A percentile compares a stretch with the other conserved stretches of the same genome.
phyloP scores from a whole-genome alignment of 345 rosid genomes.

The Rhizophora mangle region DNA sequence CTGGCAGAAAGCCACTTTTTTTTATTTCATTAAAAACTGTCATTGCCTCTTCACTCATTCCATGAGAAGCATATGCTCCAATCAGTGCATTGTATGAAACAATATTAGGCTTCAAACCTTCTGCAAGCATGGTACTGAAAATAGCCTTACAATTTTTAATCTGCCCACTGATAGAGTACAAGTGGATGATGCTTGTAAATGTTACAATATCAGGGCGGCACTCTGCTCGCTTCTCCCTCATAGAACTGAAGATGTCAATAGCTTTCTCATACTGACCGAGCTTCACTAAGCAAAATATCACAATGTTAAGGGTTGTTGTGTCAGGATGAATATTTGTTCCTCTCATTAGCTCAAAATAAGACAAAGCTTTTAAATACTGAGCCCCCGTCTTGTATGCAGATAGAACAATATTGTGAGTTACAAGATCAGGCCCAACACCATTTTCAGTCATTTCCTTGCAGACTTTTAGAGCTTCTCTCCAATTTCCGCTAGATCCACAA shows the following conservation, averaged over 20 bases:
- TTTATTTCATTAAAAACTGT: slow-evolving; percentile 70
- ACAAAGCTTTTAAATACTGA: slow-evolving; percentile 74
- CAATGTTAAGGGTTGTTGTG: slow-evolving; percentile 77
- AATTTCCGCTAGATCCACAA: slow-evolving; percentile 94
- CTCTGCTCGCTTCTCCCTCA: slow-evolving; percentile 71
- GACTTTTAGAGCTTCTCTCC: slow-evolving; percentile 87
- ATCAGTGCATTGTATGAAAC: slow-evolving; percentile 73
- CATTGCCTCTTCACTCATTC: slow-evolving; percentile 74
- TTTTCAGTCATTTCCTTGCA: slow-evolving; percentile 93
- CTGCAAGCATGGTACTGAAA: slow-evolving; percentile 72
- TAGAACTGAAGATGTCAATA: slow-evolving; percentile 66
- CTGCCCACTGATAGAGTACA: slow-evolving; percentile 74
- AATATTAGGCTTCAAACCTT: slow-evolving; percentile 77
- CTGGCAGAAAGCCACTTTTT: slow-evolving; percentile 58
- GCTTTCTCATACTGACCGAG: slow-evolving; percentile 71
- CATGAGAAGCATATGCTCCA: slow-evolving; percentile 82
- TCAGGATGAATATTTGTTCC: slow-evolving; percentile 80
- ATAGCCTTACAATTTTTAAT: slow-evolving; percentile 69
- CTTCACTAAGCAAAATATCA: slow-evolving; percentile 75
- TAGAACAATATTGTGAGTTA: slow-evolving; percentile 84
- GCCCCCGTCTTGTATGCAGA: slow-evolving; percentile 82
- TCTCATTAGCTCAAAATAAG: slow-evolving; percentile 87
- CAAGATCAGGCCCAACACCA: slow-evolving; percentile 96
- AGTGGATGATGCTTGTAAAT: slow-evolving; percentile 68
- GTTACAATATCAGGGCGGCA: slow-evolving; percentile 76